These are phyloP conservation scores for Thraustotheca clavata DNA, from an alignment of 352 stramenopile genomes.

Conservation along the genomic window DNA sequence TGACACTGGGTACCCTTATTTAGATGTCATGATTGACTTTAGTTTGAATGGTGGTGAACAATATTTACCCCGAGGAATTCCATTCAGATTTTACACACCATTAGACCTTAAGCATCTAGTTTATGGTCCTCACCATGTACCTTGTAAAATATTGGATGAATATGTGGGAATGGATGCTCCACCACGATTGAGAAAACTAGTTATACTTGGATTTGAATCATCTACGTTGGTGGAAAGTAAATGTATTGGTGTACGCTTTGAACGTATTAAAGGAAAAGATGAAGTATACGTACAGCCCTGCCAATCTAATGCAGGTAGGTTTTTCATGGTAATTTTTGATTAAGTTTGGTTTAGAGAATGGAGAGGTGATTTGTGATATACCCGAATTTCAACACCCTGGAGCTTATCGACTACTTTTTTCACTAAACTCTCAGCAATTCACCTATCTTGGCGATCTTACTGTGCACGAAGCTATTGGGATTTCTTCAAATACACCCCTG, in stretches of 20 bases:
- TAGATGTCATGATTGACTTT: constrained; percentile 17
- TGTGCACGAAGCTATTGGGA: constrained; percentile 1
- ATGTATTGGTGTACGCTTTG: constrained; percentile 12
- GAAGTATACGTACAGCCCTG: neutral
- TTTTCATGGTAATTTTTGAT: neutral
- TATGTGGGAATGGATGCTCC: neutral
- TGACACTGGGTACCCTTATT: neutral
- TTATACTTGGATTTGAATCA: neutral
- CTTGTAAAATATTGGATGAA: neutral
- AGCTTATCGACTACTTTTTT: neutral
- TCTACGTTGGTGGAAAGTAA: constrained; percentile 7
- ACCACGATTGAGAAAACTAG: neutral
- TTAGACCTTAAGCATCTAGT: neutral
- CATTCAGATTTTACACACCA: constrained; percentile 12
- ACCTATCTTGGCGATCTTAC: neutral
- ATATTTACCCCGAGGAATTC: neutral
- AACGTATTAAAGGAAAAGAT: neutral
- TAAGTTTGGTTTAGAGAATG: neutral
- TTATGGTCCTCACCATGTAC: constrained; percentile 6
- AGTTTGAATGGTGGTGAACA: constrained; percentile 20
- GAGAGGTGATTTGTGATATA: constrained; percentile 8
- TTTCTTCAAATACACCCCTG: neutral
- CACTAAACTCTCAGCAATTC: constrained; percentile 18
- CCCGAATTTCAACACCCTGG: neutral
- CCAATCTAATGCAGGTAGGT: neutral